Evolutionary conservation across 495 filamentous ascomycete genomes (phyloP), one percentile per base, ranked within the genome.

Genomic region (Astrocystis sublimbata): DNA sequence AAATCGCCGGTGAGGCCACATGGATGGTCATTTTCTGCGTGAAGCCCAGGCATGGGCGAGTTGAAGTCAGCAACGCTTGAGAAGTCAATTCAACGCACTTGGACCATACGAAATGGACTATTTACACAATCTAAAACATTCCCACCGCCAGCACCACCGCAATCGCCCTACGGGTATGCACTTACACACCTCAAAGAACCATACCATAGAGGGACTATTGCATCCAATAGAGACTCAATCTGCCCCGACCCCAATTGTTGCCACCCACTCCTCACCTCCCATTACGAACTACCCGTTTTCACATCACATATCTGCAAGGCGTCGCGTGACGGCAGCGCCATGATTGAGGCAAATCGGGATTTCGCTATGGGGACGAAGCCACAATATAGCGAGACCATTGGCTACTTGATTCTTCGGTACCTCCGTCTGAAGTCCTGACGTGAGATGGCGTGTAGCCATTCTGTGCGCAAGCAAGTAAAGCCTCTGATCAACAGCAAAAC

Each of bases 161-260:
- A n/a, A n/a, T n/a, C n/a, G n/a, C n/a, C n/a, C n/a, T n/a, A 62
- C 57, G 64, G 66, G 64, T 64, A 70, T 60, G 60, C 60, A 56
- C 49, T 62, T 65, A n/a, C 30, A 56, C 65, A 66, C 67, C 58
- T 69, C 50, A 23, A 61, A 60, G 50, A 65, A 35, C 58, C 57
- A 54, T 47, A 69, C 69, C 58, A 58, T 55, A 71, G 62, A 70
- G 41, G 46, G 67, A 36, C 58, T n/a, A 43, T 38, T 23, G 28
- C 42, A 60, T 45, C 68, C 66, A 71, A 71, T 69, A 60, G 66
- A 63, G 50, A 65, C 36, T 52, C 17, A 30, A 54, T 45, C 23
- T 33, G 21, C 63, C 45, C 66, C 68, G 71, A 73, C n/a, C 63
- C 59, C 64, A 41, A 62, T 64, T 58, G 36, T 54, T 23, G 36